These are phyloP conservation scores for Euptelea pleiosperma DNA, from an alignment of 164 flowering plant genomes.

Conservation along the genomic window DNA sequence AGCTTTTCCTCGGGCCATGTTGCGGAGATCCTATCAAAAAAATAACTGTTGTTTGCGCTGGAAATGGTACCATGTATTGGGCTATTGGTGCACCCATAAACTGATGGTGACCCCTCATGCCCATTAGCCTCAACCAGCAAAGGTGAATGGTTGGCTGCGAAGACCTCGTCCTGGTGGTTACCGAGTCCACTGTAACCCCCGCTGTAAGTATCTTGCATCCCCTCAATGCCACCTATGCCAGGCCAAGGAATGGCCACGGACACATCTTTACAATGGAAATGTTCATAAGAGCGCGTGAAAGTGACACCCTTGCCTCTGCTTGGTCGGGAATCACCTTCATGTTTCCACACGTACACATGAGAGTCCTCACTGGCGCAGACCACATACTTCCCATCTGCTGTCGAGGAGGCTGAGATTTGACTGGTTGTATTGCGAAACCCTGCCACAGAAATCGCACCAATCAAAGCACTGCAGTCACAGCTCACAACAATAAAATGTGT, in stretches of 20 bases:
- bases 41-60: constrained; percentile 50
- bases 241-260: constrained; percentile 97
- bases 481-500: background rate
- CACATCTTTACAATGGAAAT: constrained; percentile 89
- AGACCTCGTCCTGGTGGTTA: constrained; percentile 22
- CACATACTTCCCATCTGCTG: constrained; percentile 78
- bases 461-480: background rate
- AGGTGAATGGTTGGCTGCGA: constrained; percentile 48
- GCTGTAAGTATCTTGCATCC: constrained; percentile 24
- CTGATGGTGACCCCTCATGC: constrained; percentile 30
- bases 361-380: constrained; percentile 96
- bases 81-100: constrained; percentile 39
- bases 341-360: constrained; percentile 85
- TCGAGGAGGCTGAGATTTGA: constrained; percentile 82
- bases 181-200: constrained; percentile 28
- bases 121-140: constrained; percentile 41
- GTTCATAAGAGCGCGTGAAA: constrained; percentile 69
- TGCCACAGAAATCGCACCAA: constrained; percentile 20
- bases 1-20: constrained; percentile 88
- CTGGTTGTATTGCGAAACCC: constrained; percentile 92
- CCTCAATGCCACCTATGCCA: constrained; percentile 48
- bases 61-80: constrained; percentile 52
- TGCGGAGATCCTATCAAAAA: constrained; percentile 59
- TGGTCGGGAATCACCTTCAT: constrained; percentile 67
- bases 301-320: constrained; percentile 71